A percentile compares a stretch with the other conserved stretches of the same genome.
phyloP scores from a whole-genome alignment of 371 early-diverging fungal species.

The Saksenaea oblongispora region DNA sequence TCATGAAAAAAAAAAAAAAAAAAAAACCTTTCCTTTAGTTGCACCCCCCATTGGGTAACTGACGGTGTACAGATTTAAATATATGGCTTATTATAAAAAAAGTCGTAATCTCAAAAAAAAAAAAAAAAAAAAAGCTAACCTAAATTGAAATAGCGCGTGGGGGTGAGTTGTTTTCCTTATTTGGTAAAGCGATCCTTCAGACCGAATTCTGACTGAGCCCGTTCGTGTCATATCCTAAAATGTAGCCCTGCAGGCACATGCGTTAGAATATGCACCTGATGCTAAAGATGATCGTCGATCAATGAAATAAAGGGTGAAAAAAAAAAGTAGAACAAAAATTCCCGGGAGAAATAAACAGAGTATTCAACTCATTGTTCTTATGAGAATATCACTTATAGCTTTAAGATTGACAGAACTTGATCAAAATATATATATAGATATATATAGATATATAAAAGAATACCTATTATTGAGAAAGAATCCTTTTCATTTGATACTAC shows the following conservation, averaged over 20 bases:
- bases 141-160: not conserved
- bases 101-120: constrained; percentile 1
- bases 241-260: not conserved
- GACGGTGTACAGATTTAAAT: not conserved
- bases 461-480: too few relatives aligned
- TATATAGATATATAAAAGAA: too few relatives aligned
- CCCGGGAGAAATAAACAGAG: too few relatives aligned
- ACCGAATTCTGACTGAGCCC: constrained; percentile 2
- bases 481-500: too few relatives aligned
- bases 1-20: too few relatives aligned
- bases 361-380: too few relatives aligned
- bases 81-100: not conserved
- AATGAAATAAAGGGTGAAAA: constrained; percentile 7
- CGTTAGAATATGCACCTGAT: too few relatives aligned
- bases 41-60: constrained; percentile 4
- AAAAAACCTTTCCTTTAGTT: not conserved
- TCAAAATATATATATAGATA: too few relatives aligned
- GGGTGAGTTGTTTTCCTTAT: not conserved
- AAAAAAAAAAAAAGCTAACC: not conserved
- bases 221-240: not conserved
- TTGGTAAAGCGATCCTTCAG: not conserved
- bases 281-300: not conserved
- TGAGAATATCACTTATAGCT: too few relatives aligned
- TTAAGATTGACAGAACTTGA: too few relatives aligned
- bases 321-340: constrained; percentile 4